phyloP scores from a whole-genome alignment of 192 early-diverging fungal genomes.

The Paraglomus brasilianum region DNA sequence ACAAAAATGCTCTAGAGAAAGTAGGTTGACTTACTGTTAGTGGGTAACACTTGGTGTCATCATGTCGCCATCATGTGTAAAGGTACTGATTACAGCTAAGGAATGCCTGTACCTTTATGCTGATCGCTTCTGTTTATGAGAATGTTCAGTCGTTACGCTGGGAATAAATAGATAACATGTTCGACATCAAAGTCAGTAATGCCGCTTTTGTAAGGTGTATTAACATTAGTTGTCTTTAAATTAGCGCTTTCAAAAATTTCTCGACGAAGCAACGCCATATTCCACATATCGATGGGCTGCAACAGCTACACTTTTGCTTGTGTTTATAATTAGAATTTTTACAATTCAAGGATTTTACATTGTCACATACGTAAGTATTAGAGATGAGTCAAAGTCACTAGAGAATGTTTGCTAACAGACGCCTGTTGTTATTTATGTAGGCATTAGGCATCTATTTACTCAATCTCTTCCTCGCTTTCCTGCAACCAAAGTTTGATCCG shows the following conservation, averaged over 20 bases:
- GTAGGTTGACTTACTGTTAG: background rate
- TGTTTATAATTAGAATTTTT: constrained; percentile 80
- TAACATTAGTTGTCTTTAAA: constrained; percentile 8
- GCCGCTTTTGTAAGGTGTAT: too few relatives aligned
- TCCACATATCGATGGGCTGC: constrained; percentile 71
- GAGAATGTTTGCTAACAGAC: background rate
- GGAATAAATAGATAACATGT: background rate
- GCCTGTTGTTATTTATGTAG: background rate
- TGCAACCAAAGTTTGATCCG: constrained; percentile 96
- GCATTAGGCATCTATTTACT: constrained; percentile 88
- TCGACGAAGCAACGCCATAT: constrained; percentile 84
- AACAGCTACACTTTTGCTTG: constrained; percentile 56
- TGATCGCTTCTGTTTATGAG: background rate
- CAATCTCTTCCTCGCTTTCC: constrained; percentile 91
- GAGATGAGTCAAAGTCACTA: too few relatives aligned
- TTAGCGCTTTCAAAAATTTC: constrained; percentile 74
- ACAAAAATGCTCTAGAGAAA: constrained; percentile 8
- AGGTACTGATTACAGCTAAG: background rate
- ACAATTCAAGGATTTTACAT: constrained; percentile 93
- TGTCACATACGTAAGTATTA: constrained; percentile 71
- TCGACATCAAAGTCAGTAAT: background rate
- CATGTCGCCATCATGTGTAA: background rate
- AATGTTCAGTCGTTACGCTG: background rate
- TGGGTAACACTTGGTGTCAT: background rate
- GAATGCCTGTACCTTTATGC: background rate